phyloP scores from a whole-genome alignment of 495 filamentous ascomycete genomes.

The Penicillium subrubescens region DNA sequence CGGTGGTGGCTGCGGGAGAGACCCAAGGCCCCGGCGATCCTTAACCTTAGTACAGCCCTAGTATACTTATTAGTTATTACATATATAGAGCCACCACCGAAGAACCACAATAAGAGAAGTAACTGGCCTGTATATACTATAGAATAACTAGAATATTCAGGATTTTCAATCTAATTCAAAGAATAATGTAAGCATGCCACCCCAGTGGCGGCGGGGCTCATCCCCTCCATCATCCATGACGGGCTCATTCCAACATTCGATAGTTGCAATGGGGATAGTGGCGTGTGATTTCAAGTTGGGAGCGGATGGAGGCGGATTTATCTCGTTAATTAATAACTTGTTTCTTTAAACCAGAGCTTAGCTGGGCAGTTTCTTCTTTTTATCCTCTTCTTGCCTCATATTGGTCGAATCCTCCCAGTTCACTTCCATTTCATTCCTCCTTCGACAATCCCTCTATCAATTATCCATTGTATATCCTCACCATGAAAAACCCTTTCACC shows the following conservation, averaged over 20 bases:
- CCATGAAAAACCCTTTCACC: too few species aligned
- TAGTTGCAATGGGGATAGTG: constrained; percentile 10
- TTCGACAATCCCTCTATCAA: too few species aligned
- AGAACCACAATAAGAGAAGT: too few species aligned
- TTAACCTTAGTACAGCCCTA: background rate
- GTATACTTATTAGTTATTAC: background rate
- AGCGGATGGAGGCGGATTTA: background rate
- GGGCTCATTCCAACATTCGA: constrained; percentile 7
- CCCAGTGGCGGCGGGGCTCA: background rate
- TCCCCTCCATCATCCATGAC: constrained; percentile 8
- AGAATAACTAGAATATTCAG: background rate
- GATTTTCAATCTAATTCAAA: background rate
- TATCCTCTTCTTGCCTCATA: too few species aligned
- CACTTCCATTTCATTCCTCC: too few species aligned
- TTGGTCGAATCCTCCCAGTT: too few species aligned
- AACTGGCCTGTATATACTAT: too few species aligned
- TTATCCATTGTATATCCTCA: too few species aligned
- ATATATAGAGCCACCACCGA: background rate
- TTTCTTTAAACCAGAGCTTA: background rate
- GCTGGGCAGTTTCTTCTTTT: background rate
- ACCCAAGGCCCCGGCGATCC: background rate
- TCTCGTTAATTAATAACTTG: background rate
- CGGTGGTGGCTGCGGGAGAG: background rate
- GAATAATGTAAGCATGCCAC: background rate
- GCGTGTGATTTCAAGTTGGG: constrained; percentile 9